phyloP scores from a whole-genome alignment of 331 rosid genomes.

The Malus hybrid region DNA sequence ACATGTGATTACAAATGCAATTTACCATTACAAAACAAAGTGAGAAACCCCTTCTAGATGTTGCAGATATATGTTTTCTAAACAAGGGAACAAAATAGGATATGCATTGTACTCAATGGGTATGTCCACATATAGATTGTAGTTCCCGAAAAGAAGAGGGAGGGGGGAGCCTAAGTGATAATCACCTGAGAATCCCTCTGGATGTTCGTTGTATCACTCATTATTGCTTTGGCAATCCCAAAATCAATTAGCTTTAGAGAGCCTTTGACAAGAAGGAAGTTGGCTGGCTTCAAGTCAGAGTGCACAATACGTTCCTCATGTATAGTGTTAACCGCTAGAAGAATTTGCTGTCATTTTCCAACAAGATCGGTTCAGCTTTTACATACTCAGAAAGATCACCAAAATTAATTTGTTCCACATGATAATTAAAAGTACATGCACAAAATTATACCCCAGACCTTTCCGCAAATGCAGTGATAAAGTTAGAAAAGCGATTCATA shows the following conservation, averaged over 20 bases:
- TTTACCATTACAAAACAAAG: neutral
- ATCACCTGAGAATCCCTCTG: conserved; percentile 96
- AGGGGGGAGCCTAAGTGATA: neutral
- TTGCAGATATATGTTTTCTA: neutral
- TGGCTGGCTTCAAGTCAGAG: conserved; percentile 97
- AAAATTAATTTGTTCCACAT: neutral
- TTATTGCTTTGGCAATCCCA: conserved; percentile 95
- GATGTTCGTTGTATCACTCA: conserved; percentile 93
- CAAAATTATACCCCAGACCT: neutral
- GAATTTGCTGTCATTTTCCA: conserved; percentile 70
- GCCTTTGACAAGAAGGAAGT: conserved; percentile 93
- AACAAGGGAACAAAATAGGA: conserved; percentile 10
- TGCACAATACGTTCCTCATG: conserved; percentile 99
- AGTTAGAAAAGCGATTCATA: neutral
- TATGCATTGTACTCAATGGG: neutral
- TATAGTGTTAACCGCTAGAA: conserved; percentile 90
- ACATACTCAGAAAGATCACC: neutral
- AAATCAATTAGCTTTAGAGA: conserved; percentile 91
- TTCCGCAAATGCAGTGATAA: neutral
- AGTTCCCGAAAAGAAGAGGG: neutral
- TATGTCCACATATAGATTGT: neutral
- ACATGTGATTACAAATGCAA: neutral
- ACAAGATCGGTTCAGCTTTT: conserved; percentile 13
- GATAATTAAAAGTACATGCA: neutral
- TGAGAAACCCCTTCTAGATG: neutral